Conservation (phyloP, 306 rosid genomes). For the Ochetophila trinervis region DNA sequence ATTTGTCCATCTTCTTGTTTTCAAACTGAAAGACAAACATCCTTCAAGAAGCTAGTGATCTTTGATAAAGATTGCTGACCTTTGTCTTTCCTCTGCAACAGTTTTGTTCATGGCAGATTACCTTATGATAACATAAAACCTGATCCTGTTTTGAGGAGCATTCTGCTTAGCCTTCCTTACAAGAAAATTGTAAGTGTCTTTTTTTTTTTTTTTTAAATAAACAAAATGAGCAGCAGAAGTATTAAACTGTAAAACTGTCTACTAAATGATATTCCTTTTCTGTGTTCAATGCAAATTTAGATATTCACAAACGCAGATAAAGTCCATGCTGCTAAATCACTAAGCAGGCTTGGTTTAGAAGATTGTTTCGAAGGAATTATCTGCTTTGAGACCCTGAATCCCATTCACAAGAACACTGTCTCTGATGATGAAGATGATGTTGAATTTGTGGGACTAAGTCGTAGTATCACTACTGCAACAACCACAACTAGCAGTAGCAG, state of each 20-base stretch:
- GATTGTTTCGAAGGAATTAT: conserved; percentile 89
- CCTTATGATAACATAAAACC: conserved; percentile 87
- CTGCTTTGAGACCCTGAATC: conserved; percentile 95
- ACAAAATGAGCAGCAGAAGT: not conserved
- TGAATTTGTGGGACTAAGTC: conserved; percentile 51
- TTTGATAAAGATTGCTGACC: conserved; percentile 10
- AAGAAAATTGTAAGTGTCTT: conserved; percentile 63
- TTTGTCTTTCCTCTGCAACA: conserved; percentile 22
- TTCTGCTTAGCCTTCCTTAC: conserved; percentile 69
- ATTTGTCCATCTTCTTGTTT: not conserved
- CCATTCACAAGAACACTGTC: conserved; percentile 43
- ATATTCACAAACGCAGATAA: conserved; percentile 94
- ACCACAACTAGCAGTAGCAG: conserved; percentile 22
- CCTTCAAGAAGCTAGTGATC: too few species aligned
- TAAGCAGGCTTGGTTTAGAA: conserved; percentile 81
- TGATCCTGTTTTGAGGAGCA: conserved; percentile 76
- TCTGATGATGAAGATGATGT: conserved; percentile 78
- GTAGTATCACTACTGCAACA: conserved; percentile 10
- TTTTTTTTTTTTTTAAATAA: not conserved
- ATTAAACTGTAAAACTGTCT: not conserved
- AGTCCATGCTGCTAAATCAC: conserved; percentile 70
- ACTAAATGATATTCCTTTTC: not conserved
- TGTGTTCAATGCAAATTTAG: conserved; percentile 29
- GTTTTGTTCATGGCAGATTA: conserved; percentile 89
- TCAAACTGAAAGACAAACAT: too few species aligned